A percentile compares a stretch with the other conserved stretches of the same genome.
Conservation (phyloP, 495 filamentous ascomycete genomes). For the Penicillium coprophilum region DNA sequence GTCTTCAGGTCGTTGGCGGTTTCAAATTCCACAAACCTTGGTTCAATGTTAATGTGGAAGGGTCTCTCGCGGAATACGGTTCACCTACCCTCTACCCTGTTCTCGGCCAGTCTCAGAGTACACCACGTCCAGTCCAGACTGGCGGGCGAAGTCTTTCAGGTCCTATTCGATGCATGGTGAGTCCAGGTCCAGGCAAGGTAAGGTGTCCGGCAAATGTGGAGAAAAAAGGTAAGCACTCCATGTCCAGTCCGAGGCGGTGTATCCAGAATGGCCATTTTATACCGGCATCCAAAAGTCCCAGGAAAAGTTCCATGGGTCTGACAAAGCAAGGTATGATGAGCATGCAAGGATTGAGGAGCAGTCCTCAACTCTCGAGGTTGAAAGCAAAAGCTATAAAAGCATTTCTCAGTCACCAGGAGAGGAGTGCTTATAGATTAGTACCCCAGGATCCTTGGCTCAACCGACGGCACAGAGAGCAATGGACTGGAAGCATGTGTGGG, state of each 20-base stretch:
- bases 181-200: conserved; percentile 40
- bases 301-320: neutral
- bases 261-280: conserved; percentile 14
- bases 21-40: conserved; percentile 97
- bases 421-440: conserved; percentile 1
- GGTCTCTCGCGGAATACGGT: conserved; percentile 10
- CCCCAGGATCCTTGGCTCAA: conserved; percentile 17
- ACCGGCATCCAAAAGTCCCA: conserved; percentile 5
- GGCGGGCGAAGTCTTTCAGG: conserved; percentile 98
- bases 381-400: neutral
- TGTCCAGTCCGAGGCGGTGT: conserved; percentile 19
- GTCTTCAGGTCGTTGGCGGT: conserved; percentile 83
- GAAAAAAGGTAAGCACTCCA: conserved; percentile 19
- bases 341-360: neutral
- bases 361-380: neutral
- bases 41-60: conserved; percentile 30
- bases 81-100: conserved; percentile 84
- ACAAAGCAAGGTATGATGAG: neutral
- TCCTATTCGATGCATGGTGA: conserved; percentile 65
- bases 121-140: conserved; percentile 94
- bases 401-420: neutral
- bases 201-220: conserved; percentile 30
- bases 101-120: conserved; percentile 96
- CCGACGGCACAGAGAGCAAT: conserved; percentile 5
- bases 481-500: conserved; percentile 15